Evolutionary conservation across 768 basidiomycete genomes (phyloP).

Genomic region (Crucibulum laeve): DNA sequence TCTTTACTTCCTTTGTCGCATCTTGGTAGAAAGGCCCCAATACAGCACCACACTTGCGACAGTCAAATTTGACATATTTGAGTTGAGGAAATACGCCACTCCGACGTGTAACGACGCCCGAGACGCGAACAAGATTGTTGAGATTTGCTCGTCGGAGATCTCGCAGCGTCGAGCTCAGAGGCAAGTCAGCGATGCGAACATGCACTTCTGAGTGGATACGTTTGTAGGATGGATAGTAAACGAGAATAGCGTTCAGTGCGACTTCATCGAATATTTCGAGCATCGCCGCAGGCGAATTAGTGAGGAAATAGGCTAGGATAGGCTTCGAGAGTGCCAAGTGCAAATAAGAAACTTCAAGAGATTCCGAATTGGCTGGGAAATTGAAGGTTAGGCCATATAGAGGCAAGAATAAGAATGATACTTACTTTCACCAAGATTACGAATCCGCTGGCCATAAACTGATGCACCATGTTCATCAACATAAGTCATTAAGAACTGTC

Average conservation of each 20-base stretch:
- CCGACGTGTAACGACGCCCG: slow-evolving; percentile 92
- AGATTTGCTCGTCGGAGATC: slow-evolving; percentile 90
- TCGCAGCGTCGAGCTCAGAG: slow-evolving; percentile 83
- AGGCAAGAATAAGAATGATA: slow-evolving; percentile 14
- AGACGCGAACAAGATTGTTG: slow-evolving; percentile 93
- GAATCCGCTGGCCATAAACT: slow-evolving; percentile 93
- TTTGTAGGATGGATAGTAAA: slow-evolving; percentile 94
- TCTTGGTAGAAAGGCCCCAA: slow-evolving; percentile 99
- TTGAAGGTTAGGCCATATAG: slow-evolving; percentile 4
- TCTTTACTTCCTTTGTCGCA: slow-evolving; percentile 87
- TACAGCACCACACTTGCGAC: slow-evolving; percentile 89
- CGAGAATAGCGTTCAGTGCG: slow-evolving; percentile 88
- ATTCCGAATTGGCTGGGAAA: slow-evolving; percentile 85
- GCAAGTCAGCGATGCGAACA: slow-evolving; percentile 93
- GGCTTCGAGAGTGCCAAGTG: slow-evolving; percentile 91
- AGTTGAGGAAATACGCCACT: slow-evolving; percentile 98
- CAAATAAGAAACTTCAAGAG: slow-evolving; percentile 95
- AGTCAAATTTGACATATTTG: slow-evolving; percentile 99
- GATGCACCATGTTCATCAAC: slow-evolving; percentile 89
- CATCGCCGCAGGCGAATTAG: slow-evolving; percentile 92
- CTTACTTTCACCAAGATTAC: slow-evolving; percentile 89
- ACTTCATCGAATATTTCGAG: slow-evolving; percentile 93
- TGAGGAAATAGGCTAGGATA: slow-evolving; percentile 95
- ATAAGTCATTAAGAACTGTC: slow-evolving; percentile 93
- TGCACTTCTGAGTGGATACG: slow-evolving; percentile 98